These are phyloP conservation scores for Hortiboletus flavorubellus DNA, from an alignment of 768 basidiomycete genomes.

Conservation along the genomic window DNA sequence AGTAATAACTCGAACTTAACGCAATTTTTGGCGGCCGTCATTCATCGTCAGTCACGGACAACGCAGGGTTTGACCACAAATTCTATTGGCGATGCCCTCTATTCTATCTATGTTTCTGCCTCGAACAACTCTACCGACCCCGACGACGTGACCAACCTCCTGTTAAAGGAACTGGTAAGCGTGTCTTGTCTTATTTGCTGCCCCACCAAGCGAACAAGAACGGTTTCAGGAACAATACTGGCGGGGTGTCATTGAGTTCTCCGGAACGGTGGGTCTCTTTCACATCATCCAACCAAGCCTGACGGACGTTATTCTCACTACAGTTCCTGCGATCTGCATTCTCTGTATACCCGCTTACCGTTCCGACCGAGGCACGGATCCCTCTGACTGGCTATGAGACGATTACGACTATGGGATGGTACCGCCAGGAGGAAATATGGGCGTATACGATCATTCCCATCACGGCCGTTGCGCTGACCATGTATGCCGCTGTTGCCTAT, in stretches of 20 bases:
- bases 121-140: neutral
- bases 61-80: neutral
- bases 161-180: constrained; percentile 6
- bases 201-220: no score
- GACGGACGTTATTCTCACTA: neutral
- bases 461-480: constrained; percentile 1
- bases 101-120: constrained; percentile 6
- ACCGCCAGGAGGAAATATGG: neutral
- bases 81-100: constrained; percentile 3
- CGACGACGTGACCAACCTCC: neutral
- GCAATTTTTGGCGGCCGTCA: constrained; percentile 9
- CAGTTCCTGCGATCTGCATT: constrained; percentile 10
- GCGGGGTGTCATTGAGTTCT: constrained; percentile 17
- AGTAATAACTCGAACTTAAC: constrained; percentile 3
- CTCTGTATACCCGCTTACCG: neutral
- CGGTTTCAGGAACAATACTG: constrained; percentile 11
- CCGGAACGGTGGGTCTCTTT: constrained; percentile 10
- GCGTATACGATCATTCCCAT: constrained; percentile 5
- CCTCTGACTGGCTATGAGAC: neutral
- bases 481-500: constrained; percentile 7
- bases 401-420: constrained; percentile 4
- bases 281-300: neutral
- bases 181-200: no score
- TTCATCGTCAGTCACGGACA: constrained; percentile 3
- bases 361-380: neutral